phyloP scores from a whole-genome alignment of 768 basidiomycete species.

The Boletellus emodensis region DNA sequence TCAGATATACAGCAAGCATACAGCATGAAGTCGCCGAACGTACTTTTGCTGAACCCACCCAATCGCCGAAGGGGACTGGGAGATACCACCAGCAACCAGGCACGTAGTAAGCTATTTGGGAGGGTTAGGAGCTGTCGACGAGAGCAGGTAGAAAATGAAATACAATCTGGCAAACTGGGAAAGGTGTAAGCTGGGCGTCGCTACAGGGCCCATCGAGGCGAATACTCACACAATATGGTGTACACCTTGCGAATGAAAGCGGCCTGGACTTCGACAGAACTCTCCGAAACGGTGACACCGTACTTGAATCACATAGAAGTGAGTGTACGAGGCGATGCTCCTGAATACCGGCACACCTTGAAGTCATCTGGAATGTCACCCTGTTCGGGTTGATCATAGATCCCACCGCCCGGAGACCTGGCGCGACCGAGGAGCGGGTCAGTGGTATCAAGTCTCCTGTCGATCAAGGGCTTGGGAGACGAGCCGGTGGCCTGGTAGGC shows the following conservation, averaged over 20 bases:
- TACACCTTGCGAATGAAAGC: conserved; percentile 93
- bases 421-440: conserved; percentile 58
- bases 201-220: not conserved
- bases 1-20: conserved; percentile 1
- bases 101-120: conserved; percentile 60
- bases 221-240: conserved; percentile 73
- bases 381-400: conserved; percentile 67
- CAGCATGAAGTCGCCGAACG: conserved; percentile 24
- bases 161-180: conserved; percentile 70
- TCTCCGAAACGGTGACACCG: conserved; percentile 75
- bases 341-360: conserved; percentile 53
- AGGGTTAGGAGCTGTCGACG: conserved; percentile 1
- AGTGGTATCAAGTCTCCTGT: conserved; percentile 33
- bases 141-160: conserved; percentile 12
- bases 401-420: conserved; percentile 44
- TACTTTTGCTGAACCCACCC: conserved; percentile 72
- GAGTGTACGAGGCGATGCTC: conserved; percentile 2
- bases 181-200: conserved; percentile 3
- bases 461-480: conserved; percentile 33
- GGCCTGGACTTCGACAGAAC: conserved; percentile 70
- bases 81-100: conserved; percentile 69
- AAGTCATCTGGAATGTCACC: conserved; percentile 91
- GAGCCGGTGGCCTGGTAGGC: conserved; percentile 47
- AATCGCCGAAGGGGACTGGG: conserved; percentile 55
- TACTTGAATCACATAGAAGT: conserved; percentile 45